These are phyloP conservation scores for Gremmenia infestans DNA, from an alignment of 2,329 filamentous ascomycete genomes.

Conservation along the genomic window DNA sequence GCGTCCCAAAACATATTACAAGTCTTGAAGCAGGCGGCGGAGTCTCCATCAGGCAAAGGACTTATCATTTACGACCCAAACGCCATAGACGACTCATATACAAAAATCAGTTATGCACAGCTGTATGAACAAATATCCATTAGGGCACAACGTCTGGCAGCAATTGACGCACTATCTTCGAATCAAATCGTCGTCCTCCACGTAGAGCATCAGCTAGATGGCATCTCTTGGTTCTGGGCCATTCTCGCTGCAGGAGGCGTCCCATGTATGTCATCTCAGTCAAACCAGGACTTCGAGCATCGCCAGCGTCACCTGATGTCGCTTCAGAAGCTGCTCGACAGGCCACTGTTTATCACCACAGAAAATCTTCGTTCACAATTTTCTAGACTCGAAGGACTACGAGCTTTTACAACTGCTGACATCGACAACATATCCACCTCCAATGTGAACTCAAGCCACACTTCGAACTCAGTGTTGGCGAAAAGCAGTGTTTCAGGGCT, in stretches of 20 bases:
- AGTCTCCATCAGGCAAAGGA: no score
- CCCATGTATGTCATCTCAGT: constrained; percentile 35
- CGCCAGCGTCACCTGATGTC: constrained; percentile 30
- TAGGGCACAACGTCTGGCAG: no score
- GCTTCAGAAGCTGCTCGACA: constrained; percentile 21
- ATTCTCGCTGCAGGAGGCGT: constrained; percentile 33
- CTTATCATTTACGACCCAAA: no score
- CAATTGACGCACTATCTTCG: not conserved
- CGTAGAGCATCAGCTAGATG: constrained; percentile 34
- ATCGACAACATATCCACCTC: not conserved
- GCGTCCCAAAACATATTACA: no score
- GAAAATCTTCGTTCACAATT: constrained; percentile 16
- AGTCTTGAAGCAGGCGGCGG: no score
- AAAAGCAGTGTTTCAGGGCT: not conserved
- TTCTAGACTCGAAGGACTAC: constrained; percentile 2
- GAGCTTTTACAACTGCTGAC: not conserved
- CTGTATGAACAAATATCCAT: no score
- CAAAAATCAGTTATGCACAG: no score
- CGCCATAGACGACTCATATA: no score
- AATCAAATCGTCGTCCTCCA: constrained; percentile 27
- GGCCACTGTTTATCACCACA: constrained; percentile 26
- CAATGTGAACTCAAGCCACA: not conserved
- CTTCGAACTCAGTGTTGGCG: not conserved
- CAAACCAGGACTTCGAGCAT: constrained; percentile 27
- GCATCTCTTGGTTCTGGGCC: constrained; percentile 39